Evolutionary conservation across 164 flowering plant genomes (phyloP), one percentile per base, ranked within the genome.

Genomic region (Piper betle): DNA sequence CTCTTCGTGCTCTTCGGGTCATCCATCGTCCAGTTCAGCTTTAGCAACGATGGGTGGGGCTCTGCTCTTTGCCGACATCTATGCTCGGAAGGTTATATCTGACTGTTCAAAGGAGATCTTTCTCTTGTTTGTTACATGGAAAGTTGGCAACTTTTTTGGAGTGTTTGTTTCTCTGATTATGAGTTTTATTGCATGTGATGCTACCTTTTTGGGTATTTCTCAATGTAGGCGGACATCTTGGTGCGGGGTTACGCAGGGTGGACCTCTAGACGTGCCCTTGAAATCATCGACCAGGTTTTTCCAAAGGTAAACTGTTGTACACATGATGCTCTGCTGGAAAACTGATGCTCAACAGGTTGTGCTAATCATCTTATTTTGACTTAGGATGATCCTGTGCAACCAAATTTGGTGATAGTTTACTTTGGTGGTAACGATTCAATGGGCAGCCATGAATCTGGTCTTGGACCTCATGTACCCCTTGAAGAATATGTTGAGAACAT

Each of bases 391-490:
- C 69, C 78, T 25, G 63, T 73, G 60, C 96, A 90, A 64, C 99
- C 99, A 60, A 73, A 83, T 52, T 69, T 93, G 71, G 84, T 93
- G 52, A 81, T 93, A 42, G 89, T 85, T 39, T 93, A 90, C 71
- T 90, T 93, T 76, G 99, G 99, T 38, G 99, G 99, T 33, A 93
- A 93, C 74, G 99, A 93, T 76, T 84, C 99, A 12, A 82, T 85
- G 86, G 87, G 86, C 41, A 77, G 85, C 70, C 96, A 88, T 57
- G 65, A 94, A 40, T 84, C 92, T 68, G 97, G 96, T 75, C 69
- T 85, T 12, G 97, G 97, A 37, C 95, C 96, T 65, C 99, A 93
- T 76, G 97, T 93, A 10, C 97, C 99, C 6, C 96, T 93, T 52
- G 62, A 74, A 46, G 96, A 90, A 61, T 93, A 85, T 62, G 61